Evolutionary conservation across 2,329 filamentous ascomycete species (phyloP).

Genomic region (Xylaria hypoxylon): DNA sequence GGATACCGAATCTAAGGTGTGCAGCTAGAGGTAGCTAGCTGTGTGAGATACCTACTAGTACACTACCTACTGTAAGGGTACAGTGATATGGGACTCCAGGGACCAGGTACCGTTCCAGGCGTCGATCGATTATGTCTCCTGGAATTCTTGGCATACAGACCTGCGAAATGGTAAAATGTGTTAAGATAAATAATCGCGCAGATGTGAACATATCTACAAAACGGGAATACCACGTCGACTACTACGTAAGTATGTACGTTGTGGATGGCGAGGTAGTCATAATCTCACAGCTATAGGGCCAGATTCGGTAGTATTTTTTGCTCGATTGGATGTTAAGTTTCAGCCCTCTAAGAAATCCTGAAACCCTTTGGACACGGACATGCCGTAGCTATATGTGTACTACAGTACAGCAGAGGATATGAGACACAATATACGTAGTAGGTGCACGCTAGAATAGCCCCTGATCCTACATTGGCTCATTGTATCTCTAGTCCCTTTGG

Average conservation of each 20-base stretch:
- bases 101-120: slow-evolving; percentile 1
- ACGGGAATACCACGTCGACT: no score
- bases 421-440: slow-evolving; percentile 1
- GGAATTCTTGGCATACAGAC: slow-evolving; percentile 1
- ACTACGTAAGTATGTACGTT: no score
- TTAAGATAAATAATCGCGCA: neutral
- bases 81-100: no score
- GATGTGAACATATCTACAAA: neutral
- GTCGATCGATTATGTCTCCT: neutral
- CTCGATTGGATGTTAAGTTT: slow-evolving; percentile 10
- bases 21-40: no score
- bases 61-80: no score
- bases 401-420: neutral
- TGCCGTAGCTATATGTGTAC: neutral
- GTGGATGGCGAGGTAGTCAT: no score
- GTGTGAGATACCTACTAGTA: no score
- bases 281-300: neutral
- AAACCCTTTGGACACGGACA: slow-evolving; percentile 3
- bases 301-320: neutral
- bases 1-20: slow-evolving; percentile 15
- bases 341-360: slow-evolving; percentile 11
- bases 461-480: no score
- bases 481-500: no score
- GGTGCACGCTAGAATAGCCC: neutral
- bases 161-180: neutral